phyloP scores from a whole-genome alignment of 768 basidiomycete species.

The Boletus tylopilopsis region DNA sequence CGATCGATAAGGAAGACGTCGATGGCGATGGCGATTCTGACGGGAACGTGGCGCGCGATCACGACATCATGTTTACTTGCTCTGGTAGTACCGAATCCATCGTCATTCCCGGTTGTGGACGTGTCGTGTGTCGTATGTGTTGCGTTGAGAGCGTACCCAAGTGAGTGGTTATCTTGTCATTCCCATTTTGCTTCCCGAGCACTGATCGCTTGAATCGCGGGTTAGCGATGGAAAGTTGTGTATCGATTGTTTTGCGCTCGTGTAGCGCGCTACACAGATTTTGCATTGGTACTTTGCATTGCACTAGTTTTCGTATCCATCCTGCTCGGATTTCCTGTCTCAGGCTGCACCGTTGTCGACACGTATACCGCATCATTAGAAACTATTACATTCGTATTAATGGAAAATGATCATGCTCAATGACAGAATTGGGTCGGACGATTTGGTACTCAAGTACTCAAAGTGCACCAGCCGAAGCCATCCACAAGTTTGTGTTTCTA shows the following conservation, averaged over 20 bases:
- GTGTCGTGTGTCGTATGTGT: constrained; percentile 33
- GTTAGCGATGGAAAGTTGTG: constrained; percentile 31
- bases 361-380: no score
- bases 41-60: neutral
- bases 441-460: no score
- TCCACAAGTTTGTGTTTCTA: no score
- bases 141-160: constrained; percentile 34
- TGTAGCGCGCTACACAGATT: constrained; percentile 5
- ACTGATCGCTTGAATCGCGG: constrained; percentile 6
- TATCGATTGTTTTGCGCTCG: constrained; percentile 29
- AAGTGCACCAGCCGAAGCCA: no score
- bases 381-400: no score
- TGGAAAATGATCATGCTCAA: no score
- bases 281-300: neutral
- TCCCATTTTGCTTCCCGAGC: neutral
- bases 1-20: constrained; percentile 20
- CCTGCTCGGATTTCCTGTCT: neutral
- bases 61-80: neutral
- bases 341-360: neutral
- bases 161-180: constrained; percentile 20
- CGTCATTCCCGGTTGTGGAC: constrained; percentile 33
- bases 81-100: constrained; percentile 4
- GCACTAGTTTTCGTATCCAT: neutral
- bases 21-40: constrained; percentile 7
- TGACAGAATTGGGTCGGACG: no score